Percentiles rank a stretch among this genome's conserved stretches.
Conservation (phyloP, 2,329 filamentous ascomycete species). For the Rhinocladiella similis region DNA sequence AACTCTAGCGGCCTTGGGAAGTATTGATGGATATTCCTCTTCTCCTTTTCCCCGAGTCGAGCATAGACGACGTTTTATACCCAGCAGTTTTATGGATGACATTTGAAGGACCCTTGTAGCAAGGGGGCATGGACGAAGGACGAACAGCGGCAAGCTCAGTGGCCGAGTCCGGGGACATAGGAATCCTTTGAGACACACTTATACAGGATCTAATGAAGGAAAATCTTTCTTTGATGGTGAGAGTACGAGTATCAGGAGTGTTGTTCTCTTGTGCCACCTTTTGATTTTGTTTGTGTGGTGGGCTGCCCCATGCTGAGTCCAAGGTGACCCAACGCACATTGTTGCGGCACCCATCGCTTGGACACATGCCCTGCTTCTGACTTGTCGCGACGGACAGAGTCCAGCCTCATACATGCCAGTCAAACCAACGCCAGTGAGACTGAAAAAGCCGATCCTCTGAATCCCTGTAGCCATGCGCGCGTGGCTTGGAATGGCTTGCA, state of each 20-base stretch:
- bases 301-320: no score
- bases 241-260: not conserved
- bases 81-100: conserved; percentile 17
- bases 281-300: no score
- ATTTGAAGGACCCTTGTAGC: conserved; percentile 7
- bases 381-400: no score
- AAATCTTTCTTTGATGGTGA: not conserved
- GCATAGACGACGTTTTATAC: conserved; percentile 21
- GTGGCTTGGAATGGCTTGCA: conserved; percentile 22
- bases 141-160: conserved; percentile 15
- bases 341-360: no score
- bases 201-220: conserved; percentile 16
- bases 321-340: not conserved
- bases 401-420: no score
- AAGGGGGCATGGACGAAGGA: conserved; percentile 12
- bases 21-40: conserved; percentile 9
- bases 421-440: not conserved
- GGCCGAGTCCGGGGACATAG: conserved; percentile 11
- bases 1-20: conserved; percentile 11
- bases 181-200: not conserved
- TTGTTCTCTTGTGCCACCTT: not conserved
- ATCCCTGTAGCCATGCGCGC: conserved; percentile 23
- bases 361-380: no score
- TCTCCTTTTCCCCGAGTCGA: not conserved
- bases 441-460: not conserved